Evolutionary conservation across 306 rosid genomes (phyloP).

Genomic region (Aeschynomene evenia): DNA sequence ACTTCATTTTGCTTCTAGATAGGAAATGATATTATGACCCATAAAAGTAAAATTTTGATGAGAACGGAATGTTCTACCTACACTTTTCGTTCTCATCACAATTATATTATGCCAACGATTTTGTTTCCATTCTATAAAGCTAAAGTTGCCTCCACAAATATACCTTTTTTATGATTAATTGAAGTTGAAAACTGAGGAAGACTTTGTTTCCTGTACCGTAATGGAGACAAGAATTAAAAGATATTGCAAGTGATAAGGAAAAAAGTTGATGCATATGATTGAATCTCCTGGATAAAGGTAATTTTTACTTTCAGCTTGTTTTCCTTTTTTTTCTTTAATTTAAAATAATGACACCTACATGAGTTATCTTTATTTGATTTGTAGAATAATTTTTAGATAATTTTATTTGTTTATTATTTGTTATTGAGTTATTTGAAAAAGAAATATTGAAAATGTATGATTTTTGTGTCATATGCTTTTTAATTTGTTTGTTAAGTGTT

Average conservation of each 20-base stretch:
- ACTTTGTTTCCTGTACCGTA: background rate
- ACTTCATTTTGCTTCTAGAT: background rate
- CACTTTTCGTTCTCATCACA: background rate
- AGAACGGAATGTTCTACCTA: constrained; percentile 17
- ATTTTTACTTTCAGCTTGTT: too few relatives aligned
- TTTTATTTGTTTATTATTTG: too few relatives aligned
- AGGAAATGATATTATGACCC: background rate
- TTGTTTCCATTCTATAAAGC: background rate
- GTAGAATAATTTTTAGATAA: too few relatives aligned
- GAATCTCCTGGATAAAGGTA: too few relatives aligned
- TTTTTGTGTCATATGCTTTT: too few relatives aligned
- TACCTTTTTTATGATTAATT: background rate
- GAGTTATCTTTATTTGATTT: too few relatives aligned
- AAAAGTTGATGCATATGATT: background rate
- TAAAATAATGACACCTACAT: too few relatives aligned
- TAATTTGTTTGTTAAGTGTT: too few relatives aligned
- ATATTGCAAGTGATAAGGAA: background rate
- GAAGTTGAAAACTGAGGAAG: background rate
- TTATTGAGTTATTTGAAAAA: too few relatives aligned
- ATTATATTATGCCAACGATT: background rate
- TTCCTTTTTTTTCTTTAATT: too few relatives aligned
- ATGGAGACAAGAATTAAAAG: background rate
- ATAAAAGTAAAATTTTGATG: background rate
- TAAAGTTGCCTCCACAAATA: background rate
- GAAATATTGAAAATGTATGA: too few relatives aligned